Evolutionary conservation across 306 rosid genomes (phyloP), one percentile per base, ranked within the genome.

Genomic region (Gastrolobium bilobum): DNA sequence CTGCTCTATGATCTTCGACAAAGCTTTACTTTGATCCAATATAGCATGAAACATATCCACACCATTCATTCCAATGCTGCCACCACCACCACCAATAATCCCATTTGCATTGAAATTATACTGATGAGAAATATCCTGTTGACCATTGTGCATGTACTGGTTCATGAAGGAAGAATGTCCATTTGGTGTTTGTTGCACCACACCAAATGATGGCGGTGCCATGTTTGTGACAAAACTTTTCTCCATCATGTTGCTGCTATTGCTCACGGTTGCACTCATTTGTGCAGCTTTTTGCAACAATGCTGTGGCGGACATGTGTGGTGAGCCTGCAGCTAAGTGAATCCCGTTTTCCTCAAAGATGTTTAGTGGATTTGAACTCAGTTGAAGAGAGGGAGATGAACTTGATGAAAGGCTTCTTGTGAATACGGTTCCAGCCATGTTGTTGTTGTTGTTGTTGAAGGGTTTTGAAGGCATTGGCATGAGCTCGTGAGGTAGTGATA

Each of bases 211-310:
- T 3, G 96, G 87, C 0, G 96, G 90, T 9, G 90, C 92, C 97
- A 91, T 85, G 78, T 61, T 86, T 2, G 87, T 79, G 4, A 52
- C 63, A 4, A 83, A 68, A 8, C 37, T 70, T 54, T 63, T 50
- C 5, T 26, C 76, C 42, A 46, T 47, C 47, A 9, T 4, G 60
- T 56, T 7, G 8, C 47, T 5, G 13, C 43, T 48, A 2, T 7
- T 43, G n/a, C 90, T 89, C 61, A 85, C 86, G 0, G 91, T 86
- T 47, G 94, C 89, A 4, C 98, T 96, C 97, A 94, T 94, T 68
- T 94, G 93, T 0, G 98, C 91, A 0, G 98, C 98, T 63, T 92
- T 94, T 51, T 92, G 97, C 0, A 94, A 67, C 79, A 94, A 63
- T 0, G 97, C 96, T 0, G 97, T 94, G 11, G 97, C 97, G 0